phyloP scores from a whole-genome alignment of 441 rosid species.

The Gossypium laxum region DNA sequence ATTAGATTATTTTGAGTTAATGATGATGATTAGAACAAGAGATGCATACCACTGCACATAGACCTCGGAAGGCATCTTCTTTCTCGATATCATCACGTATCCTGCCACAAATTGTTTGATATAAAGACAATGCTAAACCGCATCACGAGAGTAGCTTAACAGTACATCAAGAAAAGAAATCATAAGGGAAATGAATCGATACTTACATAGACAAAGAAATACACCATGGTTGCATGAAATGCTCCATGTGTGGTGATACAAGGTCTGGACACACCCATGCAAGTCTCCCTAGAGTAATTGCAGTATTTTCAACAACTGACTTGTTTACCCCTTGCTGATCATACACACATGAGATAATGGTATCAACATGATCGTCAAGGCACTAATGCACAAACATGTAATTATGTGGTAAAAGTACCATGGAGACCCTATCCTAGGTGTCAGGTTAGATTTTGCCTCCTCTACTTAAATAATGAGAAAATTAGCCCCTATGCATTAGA shows the following conservation, averaged over 20 bases:
- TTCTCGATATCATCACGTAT: slow-evolving; percentile 90
- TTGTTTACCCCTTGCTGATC: slow-evolving; percentile 63
- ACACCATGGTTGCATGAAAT: slow-evolving; percentile 82
- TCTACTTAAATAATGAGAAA: background rate
- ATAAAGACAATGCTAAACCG: background rate
- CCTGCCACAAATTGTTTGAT: slow-evolving; percentile 34
- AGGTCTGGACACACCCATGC: slow-evolving; percentile 97
- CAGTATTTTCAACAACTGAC: slow-evolving; percentile 82
- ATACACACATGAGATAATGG: slow-evolving; percentile 14
- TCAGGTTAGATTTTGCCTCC: background rate
- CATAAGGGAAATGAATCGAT: background rate
- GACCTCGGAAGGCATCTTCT: slow-evolving; percentile 96
- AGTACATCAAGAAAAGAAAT: background rate
- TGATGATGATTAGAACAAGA: slow-evolving; percentile 3
- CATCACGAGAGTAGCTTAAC: background rate
- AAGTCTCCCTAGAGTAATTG: slow-evolving; percentile 93
- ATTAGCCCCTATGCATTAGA: background rate
- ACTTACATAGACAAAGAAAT: slow-evolving; percentile 43
- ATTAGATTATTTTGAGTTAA: background rate
- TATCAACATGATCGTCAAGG: background rate
- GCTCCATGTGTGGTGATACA: slow-evolving; percentile 68
- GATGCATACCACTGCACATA: slow-evolving; percentile 79
- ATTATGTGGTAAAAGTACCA: background rate
- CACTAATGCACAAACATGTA: background rate
- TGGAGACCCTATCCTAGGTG: background rate